These are phyloP conservation scores for Sordaria brevicollis DNA, from an alignment of 495 filamentous ascomycete genomes.

Conservation along the genomic window DNA sequence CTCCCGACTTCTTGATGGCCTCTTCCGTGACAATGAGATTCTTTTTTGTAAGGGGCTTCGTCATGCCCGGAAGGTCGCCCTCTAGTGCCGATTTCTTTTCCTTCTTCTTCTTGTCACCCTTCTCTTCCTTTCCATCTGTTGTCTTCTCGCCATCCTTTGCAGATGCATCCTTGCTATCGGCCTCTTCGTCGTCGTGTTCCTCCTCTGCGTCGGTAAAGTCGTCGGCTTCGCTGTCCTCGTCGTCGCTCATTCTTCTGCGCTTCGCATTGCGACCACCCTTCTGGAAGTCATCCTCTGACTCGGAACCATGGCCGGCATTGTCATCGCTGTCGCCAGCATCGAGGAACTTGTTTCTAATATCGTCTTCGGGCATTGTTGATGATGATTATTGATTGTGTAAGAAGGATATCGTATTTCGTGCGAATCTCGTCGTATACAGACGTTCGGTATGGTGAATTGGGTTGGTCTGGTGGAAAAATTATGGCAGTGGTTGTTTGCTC, in stretches of 20 bases:
- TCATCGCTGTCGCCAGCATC: constrained; percentile 61
- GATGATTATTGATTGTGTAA: neutral
- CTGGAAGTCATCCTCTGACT: constrained; percentile 59
- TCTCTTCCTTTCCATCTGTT: constrained; percentile 13
- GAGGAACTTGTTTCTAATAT: constrained; percentile 66
- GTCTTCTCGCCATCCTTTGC: constrained; percentile 1
- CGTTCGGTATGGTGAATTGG: neutral
- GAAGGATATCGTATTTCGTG: neutral
- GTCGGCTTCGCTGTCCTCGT: constrained; percentile 29
- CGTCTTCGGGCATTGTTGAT: constrained; percentile 7
- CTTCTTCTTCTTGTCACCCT: constrained; percentile 8
- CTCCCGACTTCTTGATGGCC: constrained; percentile 56
- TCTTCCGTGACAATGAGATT: constrained; percentile 48
- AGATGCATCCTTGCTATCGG: constrained; percentile 8
- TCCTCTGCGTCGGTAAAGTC: constrained; percentile 24
- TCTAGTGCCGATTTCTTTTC: constrained; percentile 10
- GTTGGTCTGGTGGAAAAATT: neutral
- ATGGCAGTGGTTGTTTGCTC: neutral
- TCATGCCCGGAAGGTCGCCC: constrained; percentile 31
- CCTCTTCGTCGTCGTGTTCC: constrained; percentile 12
- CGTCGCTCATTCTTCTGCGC: constrained; percentile 46
- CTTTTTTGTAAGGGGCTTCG: constrained; percentile 45
- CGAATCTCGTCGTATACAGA: neutral
- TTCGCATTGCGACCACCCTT: constrained; percentile 57
- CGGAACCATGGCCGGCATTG: constrained; percentile 50